These are phyloP conservation scores for Podila minutissima DNA, from an alignment of 192 early-diverging fungal species.

Conservation along the genomic window DNA sequence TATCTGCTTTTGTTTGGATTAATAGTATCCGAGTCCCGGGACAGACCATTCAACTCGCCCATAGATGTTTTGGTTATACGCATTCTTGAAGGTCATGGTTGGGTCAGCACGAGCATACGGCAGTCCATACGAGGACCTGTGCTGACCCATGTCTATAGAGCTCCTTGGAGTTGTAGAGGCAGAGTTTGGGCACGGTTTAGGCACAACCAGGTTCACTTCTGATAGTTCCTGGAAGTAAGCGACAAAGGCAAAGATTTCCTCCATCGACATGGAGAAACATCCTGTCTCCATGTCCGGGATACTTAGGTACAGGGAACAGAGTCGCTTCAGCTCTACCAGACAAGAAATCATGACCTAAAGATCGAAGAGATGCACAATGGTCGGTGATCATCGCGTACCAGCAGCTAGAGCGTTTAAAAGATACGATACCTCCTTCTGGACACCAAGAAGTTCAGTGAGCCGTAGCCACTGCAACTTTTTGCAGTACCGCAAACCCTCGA, in stretches of 20 bases:
- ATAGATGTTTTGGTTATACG: slow-evolving; percentile 24
- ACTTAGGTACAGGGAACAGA: slow-evolving; percentile 6
- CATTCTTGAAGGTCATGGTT: slow-evolving; percentile 36
- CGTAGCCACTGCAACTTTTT: slow-evolving; percentile 10
- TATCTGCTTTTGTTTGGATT: neutral
- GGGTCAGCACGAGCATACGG: slow-evolving; percentile 18
- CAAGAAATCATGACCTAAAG: slow-evolving; percentile 16
- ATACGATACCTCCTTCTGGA: slow-evolving; percentile 13
- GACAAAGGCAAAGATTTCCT: slow-evolving; percentile 17
- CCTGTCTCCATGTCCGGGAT: slow-evolving; percentile 17
- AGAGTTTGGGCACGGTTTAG: slow-evolving; percentile 22
- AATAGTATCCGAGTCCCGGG: slow-evolving; percentile 17
- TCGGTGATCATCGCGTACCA: neutral
- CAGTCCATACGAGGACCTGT: neutral
- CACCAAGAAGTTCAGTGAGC: slow-evolving; percentile 19
- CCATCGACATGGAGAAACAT: slow-evolving; percentile 21
- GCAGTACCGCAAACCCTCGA: slow-evolving; percentile 15
- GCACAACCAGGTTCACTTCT: slow-evolving; percentile 21
- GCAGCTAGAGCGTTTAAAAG: too few species aligned
- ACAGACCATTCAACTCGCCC: slow-evolving; percentile 26
- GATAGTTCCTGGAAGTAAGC: slow-evolving; percentile 16
- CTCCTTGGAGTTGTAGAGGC: slow-evolving; percentile 28
- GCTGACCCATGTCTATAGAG: slow-evolving; percentile 13
- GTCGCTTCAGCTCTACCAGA: neutral
- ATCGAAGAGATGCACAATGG: neutral